Conservation (phyloP, 2,329 filamentous ascomycete genomes). For the Neopestalotiopsis sp. region DNA sequence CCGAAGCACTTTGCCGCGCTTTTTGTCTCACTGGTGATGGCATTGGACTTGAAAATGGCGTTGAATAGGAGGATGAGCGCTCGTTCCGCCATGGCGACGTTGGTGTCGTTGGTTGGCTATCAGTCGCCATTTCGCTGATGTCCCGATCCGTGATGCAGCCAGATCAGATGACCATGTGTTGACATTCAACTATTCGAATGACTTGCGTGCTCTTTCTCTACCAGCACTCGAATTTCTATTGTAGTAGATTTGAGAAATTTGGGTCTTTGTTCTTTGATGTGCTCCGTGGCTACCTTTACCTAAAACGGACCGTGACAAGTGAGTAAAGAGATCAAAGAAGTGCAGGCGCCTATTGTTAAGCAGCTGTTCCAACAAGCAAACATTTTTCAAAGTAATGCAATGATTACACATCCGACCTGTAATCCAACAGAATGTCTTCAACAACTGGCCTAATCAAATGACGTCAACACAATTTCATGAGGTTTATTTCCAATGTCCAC, state of each 20-base stretch:
- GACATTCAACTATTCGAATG: neutral
- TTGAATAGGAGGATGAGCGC: neutral
- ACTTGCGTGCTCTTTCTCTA: neutral
- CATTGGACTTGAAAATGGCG: neutral
- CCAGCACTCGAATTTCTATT: neutral
- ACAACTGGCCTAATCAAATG: too few species aligned
- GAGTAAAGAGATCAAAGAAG: neutral
- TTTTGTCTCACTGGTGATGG: neutral
- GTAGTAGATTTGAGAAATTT: neutral
- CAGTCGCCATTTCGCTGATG: neutral
- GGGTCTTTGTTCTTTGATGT: neutral
- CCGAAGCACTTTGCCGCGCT: neutral
- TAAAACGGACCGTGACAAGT: neutral
- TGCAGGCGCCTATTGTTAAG: neutral
- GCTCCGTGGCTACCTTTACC: neutral
- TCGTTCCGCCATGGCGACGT: neutral
- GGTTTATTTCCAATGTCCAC: too few species aligned
- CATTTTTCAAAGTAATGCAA: too few species aligned
- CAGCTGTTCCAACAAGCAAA: neutral
- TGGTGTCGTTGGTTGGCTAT: neutral
- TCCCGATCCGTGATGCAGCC: neutral
- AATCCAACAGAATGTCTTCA: too few species aligned
- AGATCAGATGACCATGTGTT: neutral
- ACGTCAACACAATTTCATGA: too few species aligned
- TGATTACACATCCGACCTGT: too few species aligned